Evolutionary conservation across 2,329 filamentous ascomycete species (phyloP), one percentile per base, ranked within the genome.

Genomic region (Zalaria obscura): DNA sequence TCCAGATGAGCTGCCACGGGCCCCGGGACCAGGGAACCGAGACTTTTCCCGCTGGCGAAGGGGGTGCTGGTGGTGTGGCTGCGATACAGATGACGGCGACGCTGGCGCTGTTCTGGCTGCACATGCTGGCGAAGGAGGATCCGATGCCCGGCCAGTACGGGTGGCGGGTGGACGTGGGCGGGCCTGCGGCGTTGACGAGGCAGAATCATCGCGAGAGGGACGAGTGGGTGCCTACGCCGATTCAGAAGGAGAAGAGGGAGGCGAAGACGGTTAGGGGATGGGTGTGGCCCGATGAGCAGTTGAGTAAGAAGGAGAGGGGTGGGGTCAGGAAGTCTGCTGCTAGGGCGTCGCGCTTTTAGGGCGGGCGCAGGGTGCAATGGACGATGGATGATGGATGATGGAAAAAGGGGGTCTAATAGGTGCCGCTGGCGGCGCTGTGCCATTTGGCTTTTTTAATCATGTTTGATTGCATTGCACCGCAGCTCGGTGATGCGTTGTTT

Each of bases 51-150:
- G 52, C n/a, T n/a, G n/a, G n/a, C n/a, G n/a, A n/a, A n/a, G n/a
- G n/a, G n/a, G n/a, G n/a, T n/a, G n/a, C 34, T 36, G n/a, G n/a
- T 36, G 5, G 10, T 36, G n/a, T 25, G 6, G 10, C 34, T 11
- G 5, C 25, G 5, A 62, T 67, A 4, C 69, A 71, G 41, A 68
- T 84, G 52, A 86, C 83, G 0, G 81, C 81, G 8, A 75, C 77
- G 46, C 69, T 88, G 5, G 83, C 83, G 1, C 72, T 88, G 29
- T 88, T 81, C 80, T 84, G 80, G 40, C 65, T 88, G 33, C 84
- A 83, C 60, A 79, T 81, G 68, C 67, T 84, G 38, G 79, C 79
- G 25, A 68, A 72, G 48, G 74, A 78, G 54, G 72, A 77, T 47
- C 66, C 70, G 2, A 63, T 72, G 4, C 68, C 69, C 2, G 73